These are phyloP conservation scores for Phytophthora megakarya DNA, from an alignment of 352 stramenopile species.

Conservation along the genomic window DNA sequence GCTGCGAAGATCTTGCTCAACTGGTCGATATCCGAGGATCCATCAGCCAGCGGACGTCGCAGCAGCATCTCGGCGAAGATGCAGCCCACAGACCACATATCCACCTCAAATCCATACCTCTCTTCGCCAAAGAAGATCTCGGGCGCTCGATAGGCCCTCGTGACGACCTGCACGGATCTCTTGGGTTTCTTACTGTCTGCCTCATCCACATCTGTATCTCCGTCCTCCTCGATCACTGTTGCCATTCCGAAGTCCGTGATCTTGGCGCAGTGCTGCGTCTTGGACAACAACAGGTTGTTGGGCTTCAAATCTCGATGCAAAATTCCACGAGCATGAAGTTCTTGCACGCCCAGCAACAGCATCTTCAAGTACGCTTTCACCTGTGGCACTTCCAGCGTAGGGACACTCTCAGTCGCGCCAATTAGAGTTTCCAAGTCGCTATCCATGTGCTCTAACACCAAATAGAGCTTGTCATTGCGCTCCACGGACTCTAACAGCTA, in stretches of 20 bases:
- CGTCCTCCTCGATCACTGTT: slow-evolving; percentile 31
- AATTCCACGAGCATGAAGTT: slow-evolving; percentile 63
- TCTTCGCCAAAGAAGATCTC: slow-evolving; percentile 83
- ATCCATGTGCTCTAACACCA: slow-evolving; percentile 84
- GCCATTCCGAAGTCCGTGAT: slow-evolving; percentile 88
- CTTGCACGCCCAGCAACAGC: slow-evolving; percentile 60
- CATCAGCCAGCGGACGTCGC: slow-evolving; percentile 62
- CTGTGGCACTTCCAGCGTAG: slow-evolving; percentile 49
- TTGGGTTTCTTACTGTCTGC: slow-evolving; percentile 29
- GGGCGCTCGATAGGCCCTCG: slow-evolving; percentile 68
- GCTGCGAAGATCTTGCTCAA: slow-evolving; percentile 73
- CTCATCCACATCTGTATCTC: slow-evolving; percentile 22
- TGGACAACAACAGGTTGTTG: slow-evolving; percentile 77
- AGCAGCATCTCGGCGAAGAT: slow-evolving; percentile 83
- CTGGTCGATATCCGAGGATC: slow-evolving; percentile 80
- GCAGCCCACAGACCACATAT: slow-evolving; percentile 83
- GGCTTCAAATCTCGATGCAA: slow-evolving; percentile 84
- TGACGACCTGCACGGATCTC: slow-evolving; percentile 76
- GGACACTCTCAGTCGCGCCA: slow-evolving; percentile 37
- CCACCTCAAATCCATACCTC: slow-evolving; percentile 59
- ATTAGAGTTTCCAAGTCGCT: slow-evolving; percentile 75
- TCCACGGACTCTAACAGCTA: slow-evolving; percentile 68
- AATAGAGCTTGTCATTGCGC: slow-evolving; percentile 64
- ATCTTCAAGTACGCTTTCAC: slow-evolving; percentile 77
- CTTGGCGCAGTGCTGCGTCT: slow-evolving; percentile 52